Base-by-base conservation (phyloP, 805 yeast species). In the Yamadazyma akitaensis region DNA sequence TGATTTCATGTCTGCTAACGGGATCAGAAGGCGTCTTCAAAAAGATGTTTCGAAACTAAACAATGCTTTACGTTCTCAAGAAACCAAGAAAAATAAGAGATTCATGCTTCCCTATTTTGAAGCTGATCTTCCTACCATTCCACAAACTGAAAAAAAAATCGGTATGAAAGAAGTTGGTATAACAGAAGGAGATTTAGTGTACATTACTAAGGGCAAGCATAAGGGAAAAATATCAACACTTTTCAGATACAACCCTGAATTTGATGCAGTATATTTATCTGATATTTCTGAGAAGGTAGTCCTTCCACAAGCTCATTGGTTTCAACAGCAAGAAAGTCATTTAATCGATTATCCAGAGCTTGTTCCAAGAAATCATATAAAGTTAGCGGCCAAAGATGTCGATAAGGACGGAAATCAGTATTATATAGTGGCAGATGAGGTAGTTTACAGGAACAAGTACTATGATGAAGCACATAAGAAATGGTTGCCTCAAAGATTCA, bases 401-500 rank as follows among this genome's bases (percentile, higher is more conserved):
- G 83, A 84, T 53, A 88, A 81, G 42, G 74, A 76, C 21, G 92
- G 92, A 2, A 63, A 73, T 9, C 67, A 76, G 37, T 78, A 76
- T 55, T 84, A 88, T 36, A 86, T 89, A 12, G 96, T 90, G 2
- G 89, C 96, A 24, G 85, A 87, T 56, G 81, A 82, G 38, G 61
- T 92, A 16, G 81, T 75, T 25, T 81, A 82, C 60, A 77, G 77
- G 43, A 96, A 88, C 18, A 67, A 72, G 42, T 84, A 85, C 60
- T 92, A 78, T 63, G 96, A 90, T 60, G 80, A 79, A 38, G 80
- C 84, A 54, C 82, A 84, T 64, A 84, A 83, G 61, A 74, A 74
- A 57, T 78, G 84, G 75, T 67, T 88, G 71, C 96, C 96, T 26
- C 80, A 79, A 49, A 80, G 98, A 65, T 79, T 81, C 55, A 88